Percentiles rank a stretch among this genome's conserved stretches.
phyloP scores from a whole-genome alignment of 1,284 basidiomycete genomes.

The Sanghuangporus sanghuang region DNA sequence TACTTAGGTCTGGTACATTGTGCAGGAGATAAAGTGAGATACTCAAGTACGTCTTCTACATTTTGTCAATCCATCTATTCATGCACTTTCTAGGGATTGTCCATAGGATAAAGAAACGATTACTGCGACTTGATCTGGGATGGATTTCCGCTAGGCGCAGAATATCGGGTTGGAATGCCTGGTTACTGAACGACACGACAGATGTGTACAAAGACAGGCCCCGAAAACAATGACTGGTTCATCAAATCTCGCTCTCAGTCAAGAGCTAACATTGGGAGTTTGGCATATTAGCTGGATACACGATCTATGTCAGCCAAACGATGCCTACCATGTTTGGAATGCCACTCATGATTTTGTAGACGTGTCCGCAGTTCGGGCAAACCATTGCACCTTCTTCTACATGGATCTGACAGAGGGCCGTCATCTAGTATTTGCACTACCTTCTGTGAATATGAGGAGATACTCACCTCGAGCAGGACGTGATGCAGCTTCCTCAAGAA shows the following conservation, averaged over 20 bases:
- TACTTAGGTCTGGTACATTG: neutral
- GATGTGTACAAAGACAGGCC: too few relatives aligned
- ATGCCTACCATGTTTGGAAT: constrained; percentile 94
- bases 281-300: neutral
- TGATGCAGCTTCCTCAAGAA: constrained; percentile 83
- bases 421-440: neutral
- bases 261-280: constrained; percentile 52
- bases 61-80: neutral
- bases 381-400: constrained; percentile 92
- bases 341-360: constrained; percentile 88
- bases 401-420: constrained; percentile 62
- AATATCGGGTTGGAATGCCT: neutral
- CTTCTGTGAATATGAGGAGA: neutral
- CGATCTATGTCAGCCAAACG: neutral
- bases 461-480: constrained; percentile 83
- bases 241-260: constrained; percentile 84
- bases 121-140: too few relatives aligned
- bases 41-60: neutral
- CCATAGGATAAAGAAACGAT: neutral
- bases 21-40: neutral
- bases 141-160: neutral
- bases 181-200: neutral
- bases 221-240: neutral
- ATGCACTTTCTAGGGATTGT: neutral
- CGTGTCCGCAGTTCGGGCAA: constrained; percentile 89